phyloP scores from a whole-genome alignment of 2,329 filamentous ascomycete genomes.

The Orbilia javanica region DNA sequence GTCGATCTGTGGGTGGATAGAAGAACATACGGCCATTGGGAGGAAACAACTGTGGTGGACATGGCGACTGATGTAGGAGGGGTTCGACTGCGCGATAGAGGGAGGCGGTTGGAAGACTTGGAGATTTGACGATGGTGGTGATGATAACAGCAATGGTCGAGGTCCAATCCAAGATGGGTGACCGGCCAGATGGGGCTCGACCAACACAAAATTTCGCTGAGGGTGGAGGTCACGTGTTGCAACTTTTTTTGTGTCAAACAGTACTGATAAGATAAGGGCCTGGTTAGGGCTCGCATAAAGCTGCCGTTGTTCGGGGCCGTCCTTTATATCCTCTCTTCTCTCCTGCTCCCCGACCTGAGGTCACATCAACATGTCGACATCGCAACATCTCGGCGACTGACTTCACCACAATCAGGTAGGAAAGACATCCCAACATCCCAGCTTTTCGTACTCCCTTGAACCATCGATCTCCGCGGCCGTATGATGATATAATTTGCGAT shows the following conservation, averaged over 20 bases:
- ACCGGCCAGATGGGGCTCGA: constrained; percentile 22
- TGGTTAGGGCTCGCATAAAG: constrained; percentile 42
- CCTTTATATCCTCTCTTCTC: too few species aligned
- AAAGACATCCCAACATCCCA: constrained; percentile 27
- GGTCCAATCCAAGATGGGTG: constrained; percentile 31
- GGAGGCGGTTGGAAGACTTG: constrained; percentile 60
- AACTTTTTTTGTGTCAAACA: constrained; percentile 19
- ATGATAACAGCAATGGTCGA: constrained; percentile 28
- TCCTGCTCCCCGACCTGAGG: too few species aligned
- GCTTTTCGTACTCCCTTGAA: constrained; percentile 59
- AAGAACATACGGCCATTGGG: constrained; percentile 55
- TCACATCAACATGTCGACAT: too few species aligned
- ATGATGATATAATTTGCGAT: constrained; percentile 99
- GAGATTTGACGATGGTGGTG: constrained; percentile 22
- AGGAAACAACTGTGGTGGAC: constrained; percentile 51
- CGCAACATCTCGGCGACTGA: too few species aligned
- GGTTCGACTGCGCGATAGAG: constrained; percentile 52
- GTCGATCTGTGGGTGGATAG: constrained; percentile 31
- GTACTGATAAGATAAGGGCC: constrained; percentile 42
- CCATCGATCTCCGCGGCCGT: constrained; percentile 58
- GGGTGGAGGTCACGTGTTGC: constrained; percentile 37
- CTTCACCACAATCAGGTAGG: constrained; percentile 61
- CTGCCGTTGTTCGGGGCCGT: neutral
- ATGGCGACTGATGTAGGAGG: constrained; percentile 59
- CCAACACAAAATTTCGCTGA: constrained; percentile 53